Conservation (phyloP, 176 grass and related monocot genomes). For the Hsuehochloa calcarea region DNA sequence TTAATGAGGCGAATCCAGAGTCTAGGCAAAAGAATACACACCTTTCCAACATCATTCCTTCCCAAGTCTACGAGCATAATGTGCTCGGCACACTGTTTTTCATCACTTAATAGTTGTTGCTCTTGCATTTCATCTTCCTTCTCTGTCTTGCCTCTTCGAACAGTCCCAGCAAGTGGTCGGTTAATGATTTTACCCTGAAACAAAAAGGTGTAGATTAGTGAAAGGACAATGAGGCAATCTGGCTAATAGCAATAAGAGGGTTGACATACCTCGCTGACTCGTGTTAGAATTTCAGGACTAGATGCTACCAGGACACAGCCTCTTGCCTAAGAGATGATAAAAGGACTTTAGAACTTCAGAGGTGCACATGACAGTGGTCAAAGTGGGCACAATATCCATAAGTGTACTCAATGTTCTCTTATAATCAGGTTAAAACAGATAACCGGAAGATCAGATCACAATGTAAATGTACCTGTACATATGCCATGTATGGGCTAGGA, state of each 20-base stretch:
- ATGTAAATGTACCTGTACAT: slow-evolving; percentile 62
- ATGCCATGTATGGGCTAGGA: slow-evolving; percentile 78
- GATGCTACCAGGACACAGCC: slow-evolving; percentile 83
- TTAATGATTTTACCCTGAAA: slow-evolving; percentile 74
- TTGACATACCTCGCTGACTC: slow-evolving; percentile 57
- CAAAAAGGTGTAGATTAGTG: not conserved
- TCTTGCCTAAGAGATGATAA: slow-evolving; percentile 57
- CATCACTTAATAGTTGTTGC: slow-evolving; percentile 59
- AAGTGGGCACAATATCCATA: not conserved
- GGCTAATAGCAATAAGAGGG: not conserved
- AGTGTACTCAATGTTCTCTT: not conserved
- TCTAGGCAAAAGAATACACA: slow-evolving; percentile 32
- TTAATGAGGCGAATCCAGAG: not conserved
- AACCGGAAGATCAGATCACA: not conserved
- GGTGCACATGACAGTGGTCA: not conserved
- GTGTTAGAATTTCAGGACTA: slow-evolving; percentile 91
- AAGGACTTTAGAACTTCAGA: slow-evolving; percentile 1
- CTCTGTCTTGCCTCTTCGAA: slow-evolving; percentile 69
- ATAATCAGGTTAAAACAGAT: slow-evolving; percentile 2
- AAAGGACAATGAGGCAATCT: slow-evolving; percentile 19
- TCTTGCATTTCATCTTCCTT: slow-evolving; percentile 69
- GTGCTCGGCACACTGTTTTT: slow-evolving; percentile 91
- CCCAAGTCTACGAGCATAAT: slow-evolving; percentile 97
- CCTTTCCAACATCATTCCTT: slow-evolving; percentile 90
- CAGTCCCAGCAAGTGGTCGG: slow-evolving; percentile 81